Conservation (phyloP, 2,329 filamentous ascomycete species). For the Diaporthe longicolla region DNA sequence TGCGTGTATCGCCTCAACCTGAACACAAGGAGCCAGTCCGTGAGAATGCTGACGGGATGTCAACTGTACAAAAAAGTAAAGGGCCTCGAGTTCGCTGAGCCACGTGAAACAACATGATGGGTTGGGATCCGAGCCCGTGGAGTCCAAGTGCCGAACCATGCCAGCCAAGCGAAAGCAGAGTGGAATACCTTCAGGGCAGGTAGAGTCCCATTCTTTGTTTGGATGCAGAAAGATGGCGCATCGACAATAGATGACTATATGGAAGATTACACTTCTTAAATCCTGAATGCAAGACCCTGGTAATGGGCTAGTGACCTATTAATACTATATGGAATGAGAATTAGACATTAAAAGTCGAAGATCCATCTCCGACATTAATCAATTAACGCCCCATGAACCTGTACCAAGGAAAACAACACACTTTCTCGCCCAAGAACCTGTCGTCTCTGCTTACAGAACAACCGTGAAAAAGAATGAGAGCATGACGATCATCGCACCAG, state of each 20-base stretch:
- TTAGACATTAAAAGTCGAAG: background rate
- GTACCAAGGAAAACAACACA: background rate
- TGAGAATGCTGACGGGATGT: too few species aligned
- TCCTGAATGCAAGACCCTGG: background rate
- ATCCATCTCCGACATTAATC: background rate
- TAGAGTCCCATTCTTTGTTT: background rate
- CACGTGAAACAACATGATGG: background rate
- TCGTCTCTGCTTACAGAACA: background rate
- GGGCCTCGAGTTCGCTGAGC: background rate
- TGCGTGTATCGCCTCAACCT: background rate
- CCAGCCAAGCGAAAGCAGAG: background rate
- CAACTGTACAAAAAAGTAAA: background rate
- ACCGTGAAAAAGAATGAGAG: conserved; percentile 19
- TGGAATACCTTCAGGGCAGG: background rate
- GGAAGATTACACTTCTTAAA: background rate
- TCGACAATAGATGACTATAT: background rate
- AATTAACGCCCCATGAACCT: background rate
- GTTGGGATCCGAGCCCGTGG: too few species aligned
- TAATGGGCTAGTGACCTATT: background rate
- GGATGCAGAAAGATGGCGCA: background rate
- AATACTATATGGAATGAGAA: background rate
- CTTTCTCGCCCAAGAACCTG: too few species aligned
- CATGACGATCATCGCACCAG: conserved; percentile 5
- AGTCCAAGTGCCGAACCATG: background rate
- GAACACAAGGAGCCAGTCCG: background rate